These are phyloP conservation scores for Ceratocystis papillata DNA, from an alignment of 2,329 filamentous ascomycete species.

Conservation along the genomic window DNA sequence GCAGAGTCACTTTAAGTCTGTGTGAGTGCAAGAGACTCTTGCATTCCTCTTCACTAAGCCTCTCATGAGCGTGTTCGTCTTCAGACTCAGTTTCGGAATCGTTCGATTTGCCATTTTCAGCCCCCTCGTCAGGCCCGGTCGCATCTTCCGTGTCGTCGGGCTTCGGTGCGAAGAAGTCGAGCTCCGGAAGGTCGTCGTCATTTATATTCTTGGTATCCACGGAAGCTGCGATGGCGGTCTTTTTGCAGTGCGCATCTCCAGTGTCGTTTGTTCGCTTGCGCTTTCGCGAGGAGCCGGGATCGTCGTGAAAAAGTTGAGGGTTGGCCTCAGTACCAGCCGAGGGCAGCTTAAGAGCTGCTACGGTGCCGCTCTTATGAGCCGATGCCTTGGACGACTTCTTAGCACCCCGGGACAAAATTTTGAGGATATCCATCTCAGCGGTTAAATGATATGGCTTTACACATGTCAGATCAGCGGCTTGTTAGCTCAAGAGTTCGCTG, in stretches of 20 bases:
- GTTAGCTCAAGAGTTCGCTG: slow-evolving; percentile 1
- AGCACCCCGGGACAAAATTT: slow-evolving; percentile 58
- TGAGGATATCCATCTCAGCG: slow-evolving; percentile 57
- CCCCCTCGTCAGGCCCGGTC: slow-evolving; percentile 25
- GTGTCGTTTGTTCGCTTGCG: slow-evolving; percentile 41
- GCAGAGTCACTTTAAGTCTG: slow-evolving; percentile 70
- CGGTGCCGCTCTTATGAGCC: slow-evolving; percentile 28
- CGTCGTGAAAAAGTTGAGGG: slow-evolving; percentile 59
- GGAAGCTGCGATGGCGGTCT: neutral
- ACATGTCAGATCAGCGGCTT: neutral
- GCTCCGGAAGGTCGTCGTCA: slow-evolving; percentile 35
- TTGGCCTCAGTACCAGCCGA: slow-evolving; percentile 54
- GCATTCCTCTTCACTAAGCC: slow-evolving; percentile 57
- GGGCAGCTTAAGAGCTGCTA: slow-evolving; percentile 41
- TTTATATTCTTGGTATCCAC: neutral
- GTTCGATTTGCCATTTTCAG: slow-evolving; percentile 26
- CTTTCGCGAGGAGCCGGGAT: slow-evolving; percentile 32
- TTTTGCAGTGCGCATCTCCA: slow-evolving; percentile 28
- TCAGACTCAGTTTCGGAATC: slow-evolving; percentile 28
- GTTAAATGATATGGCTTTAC: neutral
- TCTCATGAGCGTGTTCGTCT: slow-evolving; percentile 25
- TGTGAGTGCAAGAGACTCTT: slow-evolving; percentile 66
- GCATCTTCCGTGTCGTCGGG: slow-evolving; percentile 27
- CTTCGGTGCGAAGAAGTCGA: slow-evolving; percentile 51
- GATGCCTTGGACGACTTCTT: slow-evolving; percentile 42